phyloP scores from a whole-genome alignment of 2,329 filamentous ascomycete species.

The Exophiala spinifera region DNA sequence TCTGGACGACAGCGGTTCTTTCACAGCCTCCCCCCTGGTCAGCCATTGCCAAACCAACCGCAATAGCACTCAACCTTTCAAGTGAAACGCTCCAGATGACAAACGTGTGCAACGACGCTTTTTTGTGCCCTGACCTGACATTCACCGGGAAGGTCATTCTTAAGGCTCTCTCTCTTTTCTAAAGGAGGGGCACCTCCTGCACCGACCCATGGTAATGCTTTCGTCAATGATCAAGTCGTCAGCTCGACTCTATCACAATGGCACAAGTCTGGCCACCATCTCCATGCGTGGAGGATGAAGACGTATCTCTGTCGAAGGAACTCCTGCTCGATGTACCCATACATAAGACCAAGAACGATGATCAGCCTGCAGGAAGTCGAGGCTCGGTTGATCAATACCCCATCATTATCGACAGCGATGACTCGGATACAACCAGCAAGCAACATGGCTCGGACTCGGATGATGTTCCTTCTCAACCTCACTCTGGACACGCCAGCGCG shows the following conservation, averaged over 20 bases:
- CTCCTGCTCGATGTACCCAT: conserved; percentile 33
- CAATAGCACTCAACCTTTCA: conserved; percentile 12
- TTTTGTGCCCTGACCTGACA: neutral
- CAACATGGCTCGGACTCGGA: conserved; percentile 2
- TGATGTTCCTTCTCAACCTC: neutral
- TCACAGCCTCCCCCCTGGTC: conserved; percentile 16
- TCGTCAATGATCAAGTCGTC: conserved; percentile 6
- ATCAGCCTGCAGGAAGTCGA: conserved; percentile 31
- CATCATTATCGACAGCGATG: conserved; percentile 38
- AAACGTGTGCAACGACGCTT: conserved; percentile 8
- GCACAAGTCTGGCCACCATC: conserved; percentile 38
- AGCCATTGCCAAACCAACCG: conserved; percentile 19
- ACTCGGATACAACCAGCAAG: neutral
- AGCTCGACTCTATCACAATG: conserved; percentile 20
- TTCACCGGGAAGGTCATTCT: neutral
- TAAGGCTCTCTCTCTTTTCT: neutral
- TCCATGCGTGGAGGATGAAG: conserved; percentile 46
- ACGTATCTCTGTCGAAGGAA: conserved; percentile 42
- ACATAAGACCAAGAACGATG: conserved; percentile 22
- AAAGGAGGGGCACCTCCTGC: neutral
- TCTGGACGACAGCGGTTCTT: conserved; percentile 14
- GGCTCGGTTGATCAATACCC: conserved; percentile 46
- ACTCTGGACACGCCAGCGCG: conserved; percentile 3
- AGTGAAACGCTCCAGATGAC: conserved; percentile 6
- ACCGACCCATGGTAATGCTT: conserved; percentile 14